Conservation (phyloP, 805 yeast genomes). For the Barnettozyma sp. region DNA sequence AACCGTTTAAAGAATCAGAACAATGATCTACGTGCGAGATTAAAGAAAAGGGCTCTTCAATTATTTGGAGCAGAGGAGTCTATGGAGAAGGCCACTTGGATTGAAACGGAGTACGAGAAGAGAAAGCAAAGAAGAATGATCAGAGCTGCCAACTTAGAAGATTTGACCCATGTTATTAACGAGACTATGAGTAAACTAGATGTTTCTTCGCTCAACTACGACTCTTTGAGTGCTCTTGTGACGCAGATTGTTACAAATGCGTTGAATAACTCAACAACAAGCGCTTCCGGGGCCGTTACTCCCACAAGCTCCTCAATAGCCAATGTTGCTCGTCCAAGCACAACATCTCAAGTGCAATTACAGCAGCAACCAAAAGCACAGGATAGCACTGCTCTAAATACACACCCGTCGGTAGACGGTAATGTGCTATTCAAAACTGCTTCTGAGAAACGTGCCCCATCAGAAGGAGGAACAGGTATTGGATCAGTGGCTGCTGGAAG, state of each 20-base stretch:
- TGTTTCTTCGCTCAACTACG: slow-evolving; percentile 39
- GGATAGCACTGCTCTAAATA: too few relatives aligned
- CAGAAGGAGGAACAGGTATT: too few relatives aligned
- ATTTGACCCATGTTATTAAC: slow-evolving; percentile 22
- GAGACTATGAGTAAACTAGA: slow-evolving; percentile 33
- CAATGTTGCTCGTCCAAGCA: not conserved
- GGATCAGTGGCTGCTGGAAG: slow-evolving; percentile 4
- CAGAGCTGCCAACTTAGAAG: slow-evolving; percentile 31
- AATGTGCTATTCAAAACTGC: too few relatives aligned
- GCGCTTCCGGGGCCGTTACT: not conserved
- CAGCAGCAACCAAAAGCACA: too few relatives aligned
- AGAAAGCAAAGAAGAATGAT: slow-evolving; percentile 55
- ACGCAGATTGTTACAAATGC: slow-evolving; percentile 23
- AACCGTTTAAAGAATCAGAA: slow-evolving; percentile 80
- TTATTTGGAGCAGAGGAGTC: slow-evolving; percentile 59
- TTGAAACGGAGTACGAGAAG: slow-evolving; percentile 61
- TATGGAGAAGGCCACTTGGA: slow-evolving; percentile 58
- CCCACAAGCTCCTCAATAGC: not conserved
- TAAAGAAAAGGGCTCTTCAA: slow-evolving; percentile 60
- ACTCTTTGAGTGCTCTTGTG: slow-evolving; percentile 22
- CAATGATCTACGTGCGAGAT: slow-evolving; percentile 75
- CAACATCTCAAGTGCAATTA: too few relatives aligned
- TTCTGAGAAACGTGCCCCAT: too few relatives aligned
- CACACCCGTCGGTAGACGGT: too few relatives aligned
- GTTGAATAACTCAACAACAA: slow-evolving; percentile 2